These are phyloP conservation scores for Pichia thaimueangensis DNA, from an alignment of 805 yeast species.

Conservation along the genomic window DNA sequence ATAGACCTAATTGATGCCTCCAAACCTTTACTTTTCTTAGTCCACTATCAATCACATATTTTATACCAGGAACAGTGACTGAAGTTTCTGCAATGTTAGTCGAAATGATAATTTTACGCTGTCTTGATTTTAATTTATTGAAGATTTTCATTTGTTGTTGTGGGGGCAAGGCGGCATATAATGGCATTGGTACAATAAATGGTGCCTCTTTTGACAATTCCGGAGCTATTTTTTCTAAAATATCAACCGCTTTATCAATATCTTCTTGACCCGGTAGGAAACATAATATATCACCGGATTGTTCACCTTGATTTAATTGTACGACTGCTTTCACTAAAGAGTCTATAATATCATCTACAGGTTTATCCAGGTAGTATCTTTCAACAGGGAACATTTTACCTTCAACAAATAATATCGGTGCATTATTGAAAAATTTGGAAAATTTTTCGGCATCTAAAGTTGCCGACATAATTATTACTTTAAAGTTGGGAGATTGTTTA, in stretches of 20 bases:
- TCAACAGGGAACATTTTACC: slow-evolving; percentile 88
- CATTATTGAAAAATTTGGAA: slow-evolving; percentile 65
- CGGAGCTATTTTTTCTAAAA: slow-evolving; percentile 55
- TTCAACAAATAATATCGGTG: slow-evolving; percentile 81
- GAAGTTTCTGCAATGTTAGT: slow-evolving; percentile 98
- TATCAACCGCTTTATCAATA: slow-evolving; percentile 74
- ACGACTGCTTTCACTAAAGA: slow-evolving; percentile 65
- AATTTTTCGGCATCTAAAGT: slow-evolving; percentile 89
- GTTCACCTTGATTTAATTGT: slow-evolving; percentile 75
- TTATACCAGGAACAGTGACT: slow-evolving; percentile 89
- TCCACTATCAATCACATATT: slow-evolving; percentile 90
- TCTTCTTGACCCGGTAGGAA: slow-evolving; percentile 97
- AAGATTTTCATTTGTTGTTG: slow-evolving; percentile 78
- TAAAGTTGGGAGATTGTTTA: slow-evolving; percentile 36
- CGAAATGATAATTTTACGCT: slow-evolving; percentile 81
- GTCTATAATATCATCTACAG: slow-evolving; percentile 81
- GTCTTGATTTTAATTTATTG: slow-evolving; percentile 50
- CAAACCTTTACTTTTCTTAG: slow-evolving; percentile 89
- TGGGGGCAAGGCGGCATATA: slow-evolving; percentile 92
- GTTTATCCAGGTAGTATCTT: slow-evolving; percentile 53
- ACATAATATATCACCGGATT: slow-evolving; percentile 83
- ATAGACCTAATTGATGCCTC: slow-evolving; percentile 87
- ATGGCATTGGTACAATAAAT: slow-evolving; percentile 65
- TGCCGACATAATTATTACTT: slow-evolving; percentile 90
- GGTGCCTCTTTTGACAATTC: slow-evolving; percentile 73